phyloP scores from a whole-genome alignment of 345 rosid species.

The Mangifera indica region DNA sequence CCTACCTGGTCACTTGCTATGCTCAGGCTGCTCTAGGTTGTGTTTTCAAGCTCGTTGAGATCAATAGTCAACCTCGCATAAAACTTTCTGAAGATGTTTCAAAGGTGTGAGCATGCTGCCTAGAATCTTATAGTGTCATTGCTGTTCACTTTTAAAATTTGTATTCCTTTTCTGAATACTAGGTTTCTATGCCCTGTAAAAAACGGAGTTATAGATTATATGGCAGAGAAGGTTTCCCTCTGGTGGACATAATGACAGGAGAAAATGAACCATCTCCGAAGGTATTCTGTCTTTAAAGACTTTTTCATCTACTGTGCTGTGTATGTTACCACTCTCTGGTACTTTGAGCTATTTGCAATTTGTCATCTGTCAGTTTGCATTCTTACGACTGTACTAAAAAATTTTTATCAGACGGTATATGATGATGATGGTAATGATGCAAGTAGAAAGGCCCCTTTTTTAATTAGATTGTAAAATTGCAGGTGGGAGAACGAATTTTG shows the following conservation, averaged over 20 bases:
- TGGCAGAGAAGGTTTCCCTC: constrained; percentile 89
- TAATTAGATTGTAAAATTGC: constrained; percentile 5
- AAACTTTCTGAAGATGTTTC: constrained; percentile 99
- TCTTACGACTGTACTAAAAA: not conserved
- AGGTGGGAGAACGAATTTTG: constrained; percentile 83
- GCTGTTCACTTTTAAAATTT: not conserved
- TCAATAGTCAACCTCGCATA: constrained; percentile 84
- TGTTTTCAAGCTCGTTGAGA: constrained; percentile 97
- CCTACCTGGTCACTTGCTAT: constrained; percentile 90
- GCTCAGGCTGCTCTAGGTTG: constrained; percentile 95
- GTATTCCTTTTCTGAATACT: constrained; percentile 11
- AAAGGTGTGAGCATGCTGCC: constrained; percentile 50
- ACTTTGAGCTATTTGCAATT: no score
- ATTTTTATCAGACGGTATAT: not conserved
- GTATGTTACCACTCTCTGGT: no score
- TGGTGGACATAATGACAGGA: constrained; percentile 93
- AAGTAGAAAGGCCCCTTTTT: not conserved
- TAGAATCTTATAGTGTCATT: constrained; percentile 6
- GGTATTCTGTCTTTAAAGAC: constrained; percentile 39
- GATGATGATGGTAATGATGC: not conserved
- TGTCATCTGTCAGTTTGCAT: no score
- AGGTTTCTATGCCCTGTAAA: constrained; percentile 97
- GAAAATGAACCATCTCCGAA: constrained; percentile 84
- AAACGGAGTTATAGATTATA: constrained; percentile 70
- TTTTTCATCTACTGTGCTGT: no score